phyloP scores from a whole-genome alignment of 805 yeast genomes.

The Vanderwaltozyma verrucispora region DNA sequence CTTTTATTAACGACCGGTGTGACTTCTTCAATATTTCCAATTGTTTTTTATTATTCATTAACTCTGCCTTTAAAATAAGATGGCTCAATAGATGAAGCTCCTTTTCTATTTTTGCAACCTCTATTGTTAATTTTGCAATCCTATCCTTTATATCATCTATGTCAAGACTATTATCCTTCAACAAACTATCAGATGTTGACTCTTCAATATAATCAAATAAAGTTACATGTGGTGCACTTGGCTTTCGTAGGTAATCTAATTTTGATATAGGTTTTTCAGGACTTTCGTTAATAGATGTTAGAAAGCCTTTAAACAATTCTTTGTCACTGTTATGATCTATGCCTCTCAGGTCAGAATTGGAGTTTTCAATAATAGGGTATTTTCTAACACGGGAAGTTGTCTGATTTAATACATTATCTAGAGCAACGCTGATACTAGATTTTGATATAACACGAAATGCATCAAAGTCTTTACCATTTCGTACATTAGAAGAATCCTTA shows the following conservation, averaged over 20 bases:
- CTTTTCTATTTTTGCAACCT: constrained; percentile 46
- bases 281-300: too few species aligned
- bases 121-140: constrained; percentile 46
- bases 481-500: too few species aligned
- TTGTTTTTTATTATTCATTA: constrained; percentile 67
- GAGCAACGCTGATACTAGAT: background rate
- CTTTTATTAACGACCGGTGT: constrained; percentile 52
- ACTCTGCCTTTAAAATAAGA: constrained; percentile 67
- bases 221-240: too few species aligned
- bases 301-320: too few species aligned
- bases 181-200: too few species aligned
- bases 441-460: background rate
- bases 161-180: background rate
- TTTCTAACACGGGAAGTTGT: background rate
- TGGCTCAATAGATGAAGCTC: constrained; percentile 60
- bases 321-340: background rate
- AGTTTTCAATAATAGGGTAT: background rate
- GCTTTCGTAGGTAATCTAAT: too few species aligned
- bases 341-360: background rate
- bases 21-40: constrained; percentile 61
- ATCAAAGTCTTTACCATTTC: background rate
- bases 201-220: background rate
- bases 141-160: constrained; percentile 43
- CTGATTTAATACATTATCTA: background rate
- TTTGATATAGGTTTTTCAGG: too few species aligned